Evolutionary conservation across 257 asterid genomes (phyloP).

Genomic region (Galeopsis tetrahit): DNA sequence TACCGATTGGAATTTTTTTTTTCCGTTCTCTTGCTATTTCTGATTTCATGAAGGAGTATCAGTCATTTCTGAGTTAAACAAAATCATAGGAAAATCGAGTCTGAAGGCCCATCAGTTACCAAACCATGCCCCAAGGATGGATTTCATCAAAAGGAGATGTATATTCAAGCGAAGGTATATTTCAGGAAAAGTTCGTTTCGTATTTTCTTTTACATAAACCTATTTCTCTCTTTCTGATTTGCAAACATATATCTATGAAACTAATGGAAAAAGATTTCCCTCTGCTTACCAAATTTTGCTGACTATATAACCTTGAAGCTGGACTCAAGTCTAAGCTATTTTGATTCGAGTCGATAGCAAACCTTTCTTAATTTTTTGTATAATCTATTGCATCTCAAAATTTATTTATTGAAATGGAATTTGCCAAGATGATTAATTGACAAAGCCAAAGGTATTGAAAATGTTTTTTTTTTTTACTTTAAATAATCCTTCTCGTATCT

Average conservation of each 20-base stretch:
- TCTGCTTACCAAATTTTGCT: slow-evolving; percentile 3
- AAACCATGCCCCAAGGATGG: slow-evolving; percentile 79
- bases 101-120: slow-evolving; percentile 50
- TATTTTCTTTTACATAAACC: slow-evolving; percentile 22
- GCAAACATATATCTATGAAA: background rate
- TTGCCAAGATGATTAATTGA: slow-evolving; percentile 20
- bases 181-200: slow-evolving; percentile 19
- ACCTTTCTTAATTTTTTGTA: slow-evolving; percentile 4
- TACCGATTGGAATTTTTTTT: slow-evolving; percentile 8
- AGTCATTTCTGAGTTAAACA: slow-evolving; percentile 16
- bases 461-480: slow-evolving; percentile 19
- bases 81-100: slow-evolving; percentile 43
- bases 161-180: slow-evolving; percentile 86
- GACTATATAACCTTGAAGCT: slow-evolving; percentile 17
- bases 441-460: background rate
- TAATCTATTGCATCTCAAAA: background rate
- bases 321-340: slow-evolving; percentile 21
- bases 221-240: slow-evolving; percentile 16
- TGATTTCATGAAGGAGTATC: slow-evolving; percentile 25
- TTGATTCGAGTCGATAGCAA: slow-evolving; percentile 19
- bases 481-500: slow-evolving; percentile 2
- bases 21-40: slow-evolving; percentile 18
- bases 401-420: slow-evolving; percentile 13
- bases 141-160: slow-evolving; percentile 71
- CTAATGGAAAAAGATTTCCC: background rate